A percentile compares a stretch with the other conserved stretches of the same genome.
These are phyloP conservation scores for Sugiyamaella sp. DNA, from an alignment of 1,139 yeast species.

Conservation along the genomic window DNA sequence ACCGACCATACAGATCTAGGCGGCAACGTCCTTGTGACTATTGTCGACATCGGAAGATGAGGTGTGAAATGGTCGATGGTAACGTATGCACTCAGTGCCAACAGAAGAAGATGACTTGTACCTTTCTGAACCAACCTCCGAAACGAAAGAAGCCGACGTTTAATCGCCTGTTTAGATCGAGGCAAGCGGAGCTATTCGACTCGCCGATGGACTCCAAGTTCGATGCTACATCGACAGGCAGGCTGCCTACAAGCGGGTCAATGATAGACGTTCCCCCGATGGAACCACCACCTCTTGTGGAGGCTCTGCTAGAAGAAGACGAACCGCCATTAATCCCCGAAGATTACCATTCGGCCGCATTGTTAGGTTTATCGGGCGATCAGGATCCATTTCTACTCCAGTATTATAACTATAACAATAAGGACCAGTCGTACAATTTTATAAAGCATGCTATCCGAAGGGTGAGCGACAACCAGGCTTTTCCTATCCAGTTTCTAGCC, in stretches of 20 bases:
- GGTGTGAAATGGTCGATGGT: slow-evolving; percentile 34
- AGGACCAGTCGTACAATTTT: slow-evolving; percentile 35
- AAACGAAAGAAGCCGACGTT: slow-evolving; percentile 26
- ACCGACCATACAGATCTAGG: slow-evolving; percentile 15
- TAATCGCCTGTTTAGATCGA: background rate
- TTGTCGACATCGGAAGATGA: slow-evolving; percentile 37
- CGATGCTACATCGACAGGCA: slow-evolving; percentile 3
- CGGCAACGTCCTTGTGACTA: slow-evolving; percentile 36
- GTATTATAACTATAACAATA: slow-evolving; percentile 35
- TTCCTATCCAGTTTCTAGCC: slow-evolving; percentile 39
- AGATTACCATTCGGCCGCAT: slow-evolving; percentile 35
- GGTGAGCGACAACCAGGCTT: slow-evolving; percentile 32
- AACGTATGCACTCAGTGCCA: slow-evolving; percentile 35
- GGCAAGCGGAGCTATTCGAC: background rate
- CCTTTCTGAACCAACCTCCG: slow-evolving; percentile 32
- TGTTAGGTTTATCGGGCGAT: slow-evolving; percentile 42
- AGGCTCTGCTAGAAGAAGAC: slow-evolving; percentile 23
- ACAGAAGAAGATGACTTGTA: slow-evolving; percentile 31
- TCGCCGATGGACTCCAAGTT: too few relatives aligned
- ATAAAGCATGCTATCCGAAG: slow-evolving; percentile 41
- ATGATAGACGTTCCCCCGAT: slow-evolving; percentile 33
- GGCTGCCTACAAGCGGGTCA: slow-evolving; percentile 17
- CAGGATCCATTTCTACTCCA: slow-evolving; percentile 43
- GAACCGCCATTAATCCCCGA: slow-evolving; percentile 36
- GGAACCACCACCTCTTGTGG: slow-evolving; percentile 29